A percentile compares a stretch with the other conserved stretches of the same genome.
Conservation (phyloP, 257 asterid species). For the Dorcoceras hygrometricum region DNA sequence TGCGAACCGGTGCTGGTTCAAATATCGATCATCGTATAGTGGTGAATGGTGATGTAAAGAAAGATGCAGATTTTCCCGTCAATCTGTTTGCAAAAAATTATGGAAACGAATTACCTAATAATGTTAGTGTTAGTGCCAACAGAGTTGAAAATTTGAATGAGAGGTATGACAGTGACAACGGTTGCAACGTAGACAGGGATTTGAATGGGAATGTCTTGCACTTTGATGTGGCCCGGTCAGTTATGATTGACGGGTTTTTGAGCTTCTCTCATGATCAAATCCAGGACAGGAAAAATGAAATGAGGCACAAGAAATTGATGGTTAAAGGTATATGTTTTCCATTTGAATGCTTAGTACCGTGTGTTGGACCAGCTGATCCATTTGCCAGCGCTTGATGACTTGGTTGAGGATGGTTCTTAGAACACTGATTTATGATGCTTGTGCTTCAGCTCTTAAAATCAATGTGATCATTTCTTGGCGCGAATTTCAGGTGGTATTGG, state of each 20-base stretch:
- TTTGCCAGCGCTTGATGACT: slow-evolving; percentile 59
- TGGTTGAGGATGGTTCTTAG: slow-evolving; percentile 45
- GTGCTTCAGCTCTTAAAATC: slow-evolving; percentile 28
- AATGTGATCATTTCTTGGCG: slow-evolving; percentile 55
- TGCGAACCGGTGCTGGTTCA: slow-evolving; percentile 62
- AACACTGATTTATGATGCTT: slow-evolving; percentile 26
- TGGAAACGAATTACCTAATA: slow-evolving; percentile 35
- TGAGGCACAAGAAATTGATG: slow-evolving; percentile 41
- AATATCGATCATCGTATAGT: slow-evolving; percentile 22
- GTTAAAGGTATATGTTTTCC: slow-evolving; percentile 50
- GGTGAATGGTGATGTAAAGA: slow-evolving; percentile 37
- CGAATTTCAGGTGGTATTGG: slow-evolving; percentile 74
- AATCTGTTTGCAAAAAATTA: slow-evolving; percentile 48
- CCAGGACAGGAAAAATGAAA: slow-evolving; percentile 24
- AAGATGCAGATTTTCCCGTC: slow-evolving; percentile 45
- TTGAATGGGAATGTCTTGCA: slow-evolving; percentile 48
- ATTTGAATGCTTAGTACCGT: slow-evolving; percentile 64
- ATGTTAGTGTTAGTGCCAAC: slow-evolving; percentile 9
- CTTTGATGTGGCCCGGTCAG: slow-evolving; percentile 57
- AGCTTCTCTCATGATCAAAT: slow-evolving; percentile 67
- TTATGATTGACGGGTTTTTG: slow-evolving; percentile 56
- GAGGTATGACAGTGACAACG: slow-evolving; percentile 40
- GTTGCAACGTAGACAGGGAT: slow-evolving; percentile 35
- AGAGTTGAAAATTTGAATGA: slow-evolving; percentile 43
- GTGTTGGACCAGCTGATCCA: slow-evolving; percentile 66